Evolutionary conservation across 495 filamentous ascomycete genomes (phyloP), one percentile per base, ranked within the genome.

Genomic region (Tetracladium marchalianum): DNA sequence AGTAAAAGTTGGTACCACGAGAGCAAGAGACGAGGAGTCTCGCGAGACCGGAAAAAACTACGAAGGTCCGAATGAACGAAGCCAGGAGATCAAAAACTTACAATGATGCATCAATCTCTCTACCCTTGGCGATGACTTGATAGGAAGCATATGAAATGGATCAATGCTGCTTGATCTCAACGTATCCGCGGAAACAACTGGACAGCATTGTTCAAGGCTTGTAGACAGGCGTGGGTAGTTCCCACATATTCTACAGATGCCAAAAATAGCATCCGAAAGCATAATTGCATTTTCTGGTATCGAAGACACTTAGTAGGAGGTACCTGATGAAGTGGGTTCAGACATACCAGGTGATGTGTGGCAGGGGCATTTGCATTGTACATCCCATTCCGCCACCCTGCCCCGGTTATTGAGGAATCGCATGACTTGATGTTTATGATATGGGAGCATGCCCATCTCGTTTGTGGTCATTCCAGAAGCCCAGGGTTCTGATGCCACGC

Each of bases 211-310:
- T n/a, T 11, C 31, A 31, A 24, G 11, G 11, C 19, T 12, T 13
- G 6, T 10, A 8, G 35, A 22, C 12, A 19, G 11, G 2, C 2
- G 11, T 12, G 40, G 44, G 4, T n/a, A 15, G 24, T 51, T 51
- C 9, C 43, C 49, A 42, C 49, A 51, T n/a, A 51, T 41, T 31
- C 49, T 46, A 32, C 49, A 51, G 35, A 46, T 19, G 13, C 49
- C 49, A 16, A 51, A 24, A 10, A 46, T 10, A 18, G 17, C 31
- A 43, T 49, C 46, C 2, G 43, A 34, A 11, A 49, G 13, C 11
- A 49, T 39, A 15, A 9, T 11, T 9, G 46, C 43, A 32, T 43
- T 43, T 43, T 49, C 46, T 49, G 33, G 1, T 13, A 18, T 11
- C 31, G 41, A 17, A 5, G 17, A 16, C 8, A 33, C 22, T 27